These are phyloP conservation scores for Pythium chondricola DNA, from an alignment of 352 stramenopile species.

Conservation along the genomic window DNA sequence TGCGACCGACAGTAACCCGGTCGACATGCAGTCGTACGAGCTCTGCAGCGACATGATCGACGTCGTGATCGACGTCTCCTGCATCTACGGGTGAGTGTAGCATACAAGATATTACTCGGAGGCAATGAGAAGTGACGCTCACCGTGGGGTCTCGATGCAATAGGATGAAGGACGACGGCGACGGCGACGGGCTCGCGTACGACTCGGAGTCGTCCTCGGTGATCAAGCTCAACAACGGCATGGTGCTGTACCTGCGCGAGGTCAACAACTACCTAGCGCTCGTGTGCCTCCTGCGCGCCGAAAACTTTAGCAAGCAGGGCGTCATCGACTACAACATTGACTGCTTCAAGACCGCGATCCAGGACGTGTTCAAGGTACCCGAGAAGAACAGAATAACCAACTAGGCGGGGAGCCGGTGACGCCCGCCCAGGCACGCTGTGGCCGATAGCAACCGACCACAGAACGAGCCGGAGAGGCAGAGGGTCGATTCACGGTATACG, in stretches of 20 bases:
- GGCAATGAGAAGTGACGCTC: no score
- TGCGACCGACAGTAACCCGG: slow-evolving; percentile 96
- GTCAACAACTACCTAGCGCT: slow-evolving; percentile 97
- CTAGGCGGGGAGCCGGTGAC: no score
- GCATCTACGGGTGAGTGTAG: slow-evolving; percentile 92
- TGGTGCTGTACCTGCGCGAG: slow-evolving; percentile 93
- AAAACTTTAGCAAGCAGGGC: slow-evolving; percentile 97
- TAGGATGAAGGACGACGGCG: slow-evolving; percentile 87
- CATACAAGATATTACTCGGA: neutral
- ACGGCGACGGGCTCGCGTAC: slow-evolving; percentile 91
- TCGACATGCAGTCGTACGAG: slow-evolving; percentile 98
- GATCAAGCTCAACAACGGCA: slow-evolving; percentile 97
- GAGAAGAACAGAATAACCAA: slow-evolving; percentile 43
- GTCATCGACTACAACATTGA: slow-evolving; percentile 99
- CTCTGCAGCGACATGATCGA: slow-evolving; percentile 99
- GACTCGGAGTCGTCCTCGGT: slow-evolving; percentile 95
- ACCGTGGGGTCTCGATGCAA: no score
- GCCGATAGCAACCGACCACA: neutral
- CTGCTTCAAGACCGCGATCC: slow-evolving; percentile 94
- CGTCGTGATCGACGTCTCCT: slow-evolving; percentile 98
- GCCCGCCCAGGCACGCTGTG: no score
- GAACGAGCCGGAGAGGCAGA: neutral
- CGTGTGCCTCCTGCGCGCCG: slow-evolving; percentile 93
- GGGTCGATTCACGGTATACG: no score
- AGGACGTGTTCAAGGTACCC: slow-evolving; percentile 78